phyloP scores from a whole-genome alignment of 352 stramenopile species.

The Phytopythium chamaehyphon region DNA sequence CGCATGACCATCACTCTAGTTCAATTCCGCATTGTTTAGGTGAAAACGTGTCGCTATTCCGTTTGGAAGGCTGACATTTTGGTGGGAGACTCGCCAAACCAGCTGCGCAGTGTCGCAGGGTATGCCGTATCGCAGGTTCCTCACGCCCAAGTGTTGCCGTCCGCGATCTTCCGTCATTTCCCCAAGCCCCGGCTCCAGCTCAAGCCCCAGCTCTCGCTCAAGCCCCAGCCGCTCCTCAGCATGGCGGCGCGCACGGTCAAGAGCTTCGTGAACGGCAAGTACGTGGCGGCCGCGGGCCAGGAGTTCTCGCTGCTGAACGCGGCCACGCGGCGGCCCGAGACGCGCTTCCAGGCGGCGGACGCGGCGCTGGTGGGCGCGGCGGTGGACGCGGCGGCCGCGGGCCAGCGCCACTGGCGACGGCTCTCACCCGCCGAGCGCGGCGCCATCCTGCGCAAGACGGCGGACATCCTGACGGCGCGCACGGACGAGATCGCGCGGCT shows the following conservation, averaged over 20 bases:
- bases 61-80: slow-evolving; percentile 1
- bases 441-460: slow-evolving; percentile 54
- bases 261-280: slow-evolving; percentile 76
- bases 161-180: neutral
- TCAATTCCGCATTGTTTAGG: no score
- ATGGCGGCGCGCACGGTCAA: slow-evolving; percentile 35
- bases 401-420: slow-evolving; percentile 61
- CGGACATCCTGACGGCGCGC: slow-evolving; percentile 48
- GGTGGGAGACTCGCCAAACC: neutral
- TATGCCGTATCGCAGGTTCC: slow-evolving; percentile 1
- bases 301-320: slow-evolving; percentile 62
- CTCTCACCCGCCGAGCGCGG: slow-evolving; percentile 57
- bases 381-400: slow-evolving; percentile 32
- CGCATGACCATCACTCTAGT: slow-evolving; percentile 1
- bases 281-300: slow-evolving; percentile 18
- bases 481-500: slow-evolving; percentile 67
- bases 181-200: neutral
- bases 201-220: no score
- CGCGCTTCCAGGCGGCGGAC: slow-evolving; percentile 46
- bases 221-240: neutral
- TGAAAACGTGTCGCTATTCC: no score
- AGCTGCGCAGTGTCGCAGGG: neutral
- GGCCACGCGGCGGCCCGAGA: slow-evolving; percentile 39
- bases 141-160: neutral
- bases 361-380: slow-evolving; percentile 42